Percentiles rank a stretch among this genome's conserved stretches.
These are phyloP conservation scores for Saprolegnia parasitica DNA, from an alignment of 352 stramenopile genomes.

Conservation along the genomic window DNA sequence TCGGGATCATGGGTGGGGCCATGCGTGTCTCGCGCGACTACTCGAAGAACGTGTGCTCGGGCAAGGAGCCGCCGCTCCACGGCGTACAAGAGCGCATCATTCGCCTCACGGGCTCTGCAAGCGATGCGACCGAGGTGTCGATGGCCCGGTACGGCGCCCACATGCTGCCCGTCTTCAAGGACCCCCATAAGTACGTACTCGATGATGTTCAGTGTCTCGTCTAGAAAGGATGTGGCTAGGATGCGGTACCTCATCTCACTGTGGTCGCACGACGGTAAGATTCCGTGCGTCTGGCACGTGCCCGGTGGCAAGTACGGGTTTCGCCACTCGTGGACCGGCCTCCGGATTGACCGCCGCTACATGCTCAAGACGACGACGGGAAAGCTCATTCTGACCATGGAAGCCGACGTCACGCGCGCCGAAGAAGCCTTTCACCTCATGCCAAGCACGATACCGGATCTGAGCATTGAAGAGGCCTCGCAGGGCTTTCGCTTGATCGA, in stretches of 20 bases:
- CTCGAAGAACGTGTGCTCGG: slow-evolving; percentile 45
- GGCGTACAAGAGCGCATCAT: slow-evolving; percentile 60
- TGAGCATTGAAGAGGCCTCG: slow-evolving; percentile 58
- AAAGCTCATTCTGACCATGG: slow-evolving; percentile 61
- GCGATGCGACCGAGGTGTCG: slow-evolving; percentile 60
- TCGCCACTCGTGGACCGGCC: slow-evolving; percentile 49
- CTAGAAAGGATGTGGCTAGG: not conserved
- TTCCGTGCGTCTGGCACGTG: slow-evolving; percentile 56
- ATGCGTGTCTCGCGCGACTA: slow-evolving; percentile 46
- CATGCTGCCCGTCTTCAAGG: slow-evolving; percentile 59
- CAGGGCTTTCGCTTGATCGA: slow-evolving; percentile 61
- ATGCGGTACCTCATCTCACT: slow-evolving; percentile 42
- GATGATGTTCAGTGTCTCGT: not conserved
- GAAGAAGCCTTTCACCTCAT: slow-evolving; percentile 47
- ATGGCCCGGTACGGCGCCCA: slow-evolving; percentile 60
- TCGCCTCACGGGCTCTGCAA: slow-evolving; percentile 47
- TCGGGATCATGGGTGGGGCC: slow-evolving; percentile 54
- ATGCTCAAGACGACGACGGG: slow-evolving; percentile 58
- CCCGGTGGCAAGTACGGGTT: slow-evolving; percentile 49
- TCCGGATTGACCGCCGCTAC: slow-evolving; percentile 47
- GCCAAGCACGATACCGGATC: slow-evolving; percentile 36
- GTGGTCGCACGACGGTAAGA: slow-evolving; percentile 51
- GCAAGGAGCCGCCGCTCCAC: slow-evolving; percentile 44
- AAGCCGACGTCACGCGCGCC: slow-evolving; percentile 51
- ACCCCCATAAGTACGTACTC: slow-evolving; percentile 42